A percentile compares a stretch with the other conserved stretches of the same genome.
Evolutionary conservation across 169 alveolate species (phyloP).

Genomic region (Eimeria necatrix): DNA sequence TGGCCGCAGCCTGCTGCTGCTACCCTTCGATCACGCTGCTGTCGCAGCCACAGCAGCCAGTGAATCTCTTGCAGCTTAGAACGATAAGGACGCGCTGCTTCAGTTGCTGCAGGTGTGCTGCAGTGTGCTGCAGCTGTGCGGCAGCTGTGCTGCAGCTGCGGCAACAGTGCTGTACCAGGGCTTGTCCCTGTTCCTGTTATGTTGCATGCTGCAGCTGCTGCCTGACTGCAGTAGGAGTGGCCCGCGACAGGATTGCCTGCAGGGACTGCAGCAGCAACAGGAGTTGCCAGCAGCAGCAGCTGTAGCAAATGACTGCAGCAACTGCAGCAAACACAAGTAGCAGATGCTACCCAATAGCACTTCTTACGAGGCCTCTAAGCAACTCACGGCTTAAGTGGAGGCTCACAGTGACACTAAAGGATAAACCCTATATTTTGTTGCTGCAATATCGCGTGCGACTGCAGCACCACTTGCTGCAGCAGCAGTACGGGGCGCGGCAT

Average conservation of each 20-base stretch:
- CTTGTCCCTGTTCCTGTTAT: too few relatives aligned
- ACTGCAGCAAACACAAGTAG: neutral
- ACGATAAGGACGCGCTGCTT: neutral
- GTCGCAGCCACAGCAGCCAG: slow-evolving; percentile 57
- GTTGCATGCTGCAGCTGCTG: neutral
- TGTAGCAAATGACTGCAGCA: neutral
- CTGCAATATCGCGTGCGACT: neutral
- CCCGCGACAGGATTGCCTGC: too few relatives aligned
- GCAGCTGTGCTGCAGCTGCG: too few relatives aligned
- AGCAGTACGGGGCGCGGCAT: slow-evolving; percentile 45
- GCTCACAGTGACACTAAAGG: neutral
- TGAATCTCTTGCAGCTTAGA: neutral
- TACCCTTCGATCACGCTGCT: neutral
- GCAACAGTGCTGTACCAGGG: too few relatives aligned
- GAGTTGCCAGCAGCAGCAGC: neutral
- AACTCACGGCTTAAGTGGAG: too few relatives aligned
- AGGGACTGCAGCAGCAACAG: too few relatives aligned
- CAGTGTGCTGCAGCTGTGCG: too few relatives aligned
- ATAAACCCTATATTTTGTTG: neutral
- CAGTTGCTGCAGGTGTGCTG: neutral
- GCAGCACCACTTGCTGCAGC: slow-evolving; percentile 52
- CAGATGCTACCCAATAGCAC: too few relatives aligned
- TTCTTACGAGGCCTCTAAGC: too few relatives aligned
- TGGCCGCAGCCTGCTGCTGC: neutral
- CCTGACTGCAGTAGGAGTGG: neutral